A percentile compares a stretch with the other conserved stretches of the same genome.
Conservation (phyloP, 768 basidiomycete species). For the Boletus vinaceobasis region DNA sequence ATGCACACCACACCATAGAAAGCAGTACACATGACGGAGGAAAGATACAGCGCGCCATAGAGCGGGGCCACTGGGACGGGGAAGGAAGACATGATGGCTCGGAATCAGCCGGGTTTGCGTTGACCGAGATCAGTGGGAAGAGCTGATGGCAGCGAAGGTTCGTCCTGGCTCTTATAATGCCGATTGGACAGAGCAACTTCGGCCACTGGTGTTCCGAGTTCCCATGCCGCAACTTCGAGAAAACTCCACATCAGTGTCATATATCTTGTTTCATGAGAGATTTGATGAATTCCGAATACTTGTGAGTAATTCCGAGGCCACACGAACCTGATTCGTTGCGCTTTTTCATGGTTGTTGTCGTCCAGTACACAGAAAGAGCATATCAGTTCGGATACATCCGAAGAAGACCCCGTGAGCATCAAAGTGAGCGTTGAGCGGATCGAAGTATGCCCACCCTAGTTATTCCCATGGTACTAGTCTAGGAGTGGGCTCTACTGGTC, state of each 20-base stretch:
- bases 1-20: slow-evolving; percentile 10
- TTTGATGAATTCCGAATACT: too few relatives aligned
- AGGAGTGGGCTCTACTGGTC: too few relatives aligned
- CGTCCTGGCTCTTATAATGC: neutral
- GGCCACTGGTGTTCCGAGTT: neutral
- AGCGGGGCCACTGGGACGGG: neutral
- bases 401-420: too few relatives aligned
- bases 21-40: neutral
- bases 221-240: neutral
- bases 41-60: slow-evolving; percentile 1
- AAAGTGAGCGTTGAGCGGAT: too few relatives aligned
- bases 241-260: neutral
- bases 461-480: too few relatives aligned
- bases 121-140: neutral
- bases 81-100: neutral
- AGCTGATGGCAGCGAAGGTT: neutral
- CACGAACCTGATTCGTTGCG: too few relatives aligned
- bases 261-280: neutral
- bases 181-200: neutral
- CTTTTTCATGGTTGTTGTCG: too few relatives aligned
- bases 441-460: too few relatives aligned
- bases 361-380: too few relatives aligned
- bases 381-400: too few relatives aligned
- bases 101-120: neutral
- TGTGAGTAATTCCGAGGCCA: too few relatives aligned